Conservation (phyloP, 192 early-diverging fungal species). For the Entrophospora sp. region DNA sequence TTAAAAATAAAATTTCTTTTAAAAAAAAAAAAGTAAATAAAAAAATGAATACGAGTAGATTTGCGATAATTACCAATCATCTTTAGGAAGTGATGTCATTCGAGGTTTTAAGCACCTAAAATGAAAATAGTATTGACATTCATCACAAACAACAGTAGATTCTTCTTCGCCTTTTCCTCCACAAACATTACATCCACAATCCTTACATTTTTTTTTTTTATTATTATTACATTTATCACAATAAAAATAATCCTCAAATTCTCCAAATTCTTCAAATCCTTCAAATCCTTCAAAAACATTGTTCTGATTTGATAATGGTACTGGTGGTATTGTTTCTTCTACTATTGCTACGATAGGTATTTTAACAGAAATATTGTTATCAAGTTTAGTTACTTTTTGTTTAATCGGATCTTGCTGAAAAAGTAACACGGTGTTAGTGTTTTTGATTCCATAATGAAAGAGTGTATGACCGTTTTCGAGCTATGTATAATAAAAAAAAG, state of each 20-base stretch:
- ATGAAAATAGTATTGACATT: conserved; percentile 49
- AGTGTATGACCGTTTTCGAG: conserved; percentile 33
- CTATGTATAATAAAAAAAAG: conserved; percentile 29
- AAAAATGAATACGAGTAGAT: no score
- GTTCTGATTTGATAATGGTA: no score
- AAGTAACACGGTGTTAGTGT: conserved; percentile 24
- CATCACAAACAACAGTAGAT: conserved; percentile 51
- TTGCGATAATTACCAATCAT: conserved; percentile 39
- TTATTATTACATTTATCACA: conserved; percentile 34
- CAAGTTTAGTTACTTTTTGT: no score
- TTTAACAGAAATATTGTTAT: no score
- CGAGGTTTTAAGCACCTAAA: conserved; percentile 37
- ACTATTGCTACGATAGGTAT: no score
- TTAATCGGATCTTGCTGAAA: conserved; percentile 22
- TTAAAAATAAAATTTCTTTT: no score
- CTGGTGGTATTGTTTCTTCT: no score
- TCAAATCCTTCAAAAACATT: neutral
- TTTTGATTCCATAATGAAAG: conserved; percentile 32
- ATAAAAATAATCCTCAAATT: conserved; percentile 11
- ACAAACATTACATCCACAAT: conserved; percentile 46
- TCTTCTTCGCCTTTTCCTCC: conserved; percentile 43
- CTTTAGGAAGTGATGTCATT: conserved; percentile 32
- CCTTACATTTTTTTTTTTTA: conserved; percentile 23
- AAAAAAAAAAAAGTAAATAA: no score
- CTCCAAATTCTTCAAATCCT: neutral